Conservation (phyloP, 2,329 filamentous ascomycete species). For the Monilinia vaccinii-corymbosi region DNA sequence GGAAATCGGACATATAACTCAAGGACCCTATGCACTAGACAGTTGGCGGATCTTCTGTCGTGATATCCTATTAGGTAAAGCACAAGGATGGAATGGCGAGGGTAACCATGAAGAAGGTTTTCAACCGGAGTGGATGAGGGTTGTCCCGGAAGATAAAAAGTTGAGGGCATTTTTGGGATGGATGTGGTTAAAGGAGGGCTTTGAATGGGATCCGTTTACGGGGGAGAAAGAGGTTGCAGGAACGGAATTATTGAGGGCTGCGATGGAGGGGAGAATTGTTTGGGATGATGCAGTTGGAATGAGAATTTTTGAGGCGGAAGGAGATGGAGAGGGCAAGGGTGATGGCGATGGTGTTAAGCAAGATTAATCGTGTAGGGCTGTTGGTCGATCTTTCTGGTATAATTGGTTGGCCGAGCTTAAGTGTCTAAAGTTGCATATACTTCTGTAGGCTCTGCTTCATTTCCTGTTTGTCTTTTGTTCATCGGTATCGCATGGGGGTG, state of each 20-base stretch:
- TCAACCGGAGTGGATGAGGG: slow-evolving; percentile 85
- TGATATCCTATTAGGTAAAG: slow-evolving; percentile 60
- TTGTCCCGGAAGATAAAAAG: slow-evolving; percentile 77
- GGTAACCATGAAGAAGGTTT: slow-evolving; percentile 51
- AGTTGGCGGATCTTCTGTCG: slow-evolving; percentile 92
- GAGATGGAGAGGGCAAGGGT: background rate
- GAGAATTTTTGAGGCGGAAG: slow-evolving; percentile 31
- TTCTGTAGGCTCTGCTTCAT: background rate
- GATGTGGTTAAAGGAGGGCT: slow-evolving; percentile 87
- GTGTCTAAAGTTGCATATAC: background rate
- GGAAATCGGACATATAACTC: slow-evolving; percentile 80
- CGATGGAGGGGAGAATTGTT: slow-evolving; percentile 45
- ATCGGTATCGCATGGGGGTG: background rate
- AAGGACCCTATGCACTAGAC: slow-evolving; percentile 75
- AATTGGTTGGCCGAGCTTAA: background rate
- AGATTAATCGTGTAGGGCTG: background rate
- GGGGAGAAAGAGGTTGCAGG: slow-evolving; percentile 50
- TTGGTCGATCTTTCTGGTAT: background rate
- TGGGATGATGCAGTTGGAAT: slow-evolving; percentile 30
- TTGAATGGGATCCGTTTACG: slow-evolving; percentile 67
- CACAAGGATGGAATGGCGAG: slow-evolving; percentile 56
- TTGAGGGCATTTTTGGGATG: slow-evolving; percentile 77
- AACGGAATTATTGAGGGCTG: slow-evolving; percentile 45
- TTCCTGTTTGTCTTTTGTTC: background rate
- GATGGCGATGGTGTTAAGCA: background rate